Conservation (phyloP, 2,329 filamentous ascomycete genomes). For the Xylariaceae sp. region DNA sequence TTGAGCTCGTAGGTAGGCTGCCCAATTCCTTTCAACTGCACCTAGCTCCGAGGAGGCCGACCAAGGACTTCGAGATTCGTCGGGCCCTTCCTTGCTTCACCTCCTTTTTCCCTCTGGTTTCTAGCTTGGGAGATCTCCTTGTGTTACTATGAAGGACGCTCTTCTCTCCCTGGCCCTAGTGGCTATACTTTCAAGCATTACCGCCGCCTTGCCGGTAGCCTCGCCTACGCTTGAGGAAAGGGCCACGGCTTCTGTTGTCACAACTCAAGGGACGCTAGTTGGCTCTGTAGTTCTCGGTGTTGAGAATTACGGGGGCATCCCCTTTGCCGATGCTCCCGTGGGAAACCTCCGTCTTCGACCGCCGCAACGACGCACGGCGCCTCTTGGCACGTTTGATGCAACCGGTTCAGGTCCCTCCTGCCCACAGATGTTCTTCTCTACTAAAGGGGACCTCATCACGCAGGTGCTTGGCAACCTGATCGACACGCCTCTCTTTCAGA, state of each 20-base stretch:
- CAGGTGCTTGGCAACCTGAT: slow-evolving; percentile 55
- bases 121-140: neutral
- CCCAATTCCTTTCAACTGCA: neutral
- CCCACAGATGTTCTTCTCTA: slow-evolving; percentile 72
- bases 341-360: slow-evolving; percentile 71
- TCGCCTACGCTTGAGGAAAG: slow-evolving; percentile 32
- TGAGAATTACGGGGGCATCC: slow-evolving; percentile 76
- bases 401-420: slow-evolving; percentile 66
- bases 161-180: slow-evolving; percentile 13
- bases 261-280: slow-evolving; percentile 38
- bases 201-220: slow-evolving; percentile 29
- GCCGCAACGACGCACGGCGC: slow-evolving; percentile 63
- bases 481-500: slow-evolving; percentile 64
- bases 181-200: slow-evolving; percentile 27
- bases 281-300: slow-evolving; percentile 46
- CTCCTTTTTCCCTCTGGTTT: neutral
- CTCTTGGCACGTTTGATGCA: slow-evolving; percentile 65
- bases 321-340: slow-evolving; percentile 73
- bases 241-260: slow-evolving; percentile 34
- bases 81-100: neutral
- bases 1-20: slow-evolving; percentile 4
- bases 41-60: slow-evolving; percentile 4
- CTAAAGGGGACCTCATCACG: slow-evolving; percentile 43
- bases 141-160: slow-evolving; percentile 22
- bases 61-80: slow-evolving; percentile 2